phyloP scores from a whole-genome alignment of 768 basidiomycete genomes.

The Naganishia kalamii region DNA sequence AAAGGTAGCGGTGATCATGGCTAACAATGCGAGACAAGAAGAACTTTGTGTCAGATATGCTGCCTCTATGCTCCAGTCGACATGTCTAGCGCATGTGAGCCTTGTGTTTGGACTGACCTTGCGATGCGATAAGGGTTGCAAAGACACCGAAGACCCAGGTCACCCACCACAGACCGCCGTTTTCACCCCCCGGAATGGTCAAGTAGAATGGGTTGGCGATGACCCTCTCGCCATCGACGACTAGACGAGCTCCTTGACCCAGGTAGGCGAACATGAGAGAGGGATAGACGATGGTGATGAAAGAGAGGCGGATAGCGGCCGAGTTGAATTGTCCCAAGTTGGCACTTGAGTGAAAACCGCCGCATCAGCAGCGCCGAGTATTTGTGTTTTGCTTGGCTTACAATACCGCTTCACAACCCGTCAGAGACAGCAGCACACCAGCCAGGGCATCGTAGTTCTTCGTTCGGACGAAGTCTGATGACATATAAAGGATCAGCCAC shows the following conservation, averaged over 20 bases:
- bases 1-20: slow-evolving; percentile 64
- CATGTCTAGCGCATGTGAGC: background rate
- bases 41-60: background rate
- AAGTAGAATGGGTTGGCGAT: slow-evolving; percentile 59
- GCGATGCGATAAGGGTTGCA: slow-evolving; percentile 49
- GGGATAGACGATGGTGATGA: slow-evolving; percentile 56
- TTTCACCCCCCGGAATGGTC: slow-evolving; percentile 57
- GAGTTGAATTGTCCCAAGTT: slow-evolving; percentile 66
- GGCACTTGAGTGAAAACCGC: slow-evolving; percentile 47
- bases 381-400: background rate
- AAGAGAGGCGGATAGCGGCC: slow-evolving; percentile 56
- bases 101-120: slow-evolving; percentile 1
- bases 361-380: background rate
- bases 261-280: slow-evolving; percentile 61
- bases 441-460: slow-evolving; percentile 58
- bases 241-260: slow-evolving; percentile 63
- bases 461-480: slow-evolving; percentile 60
- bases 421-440: slow-evolving; percentile 62
- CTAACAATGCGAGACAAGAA: slow-evolving; percentile 56
- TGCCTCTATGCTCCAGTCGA: too few species aligned
- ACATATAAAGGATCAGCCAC: background rate
- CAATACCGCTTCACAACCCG: slow-evolving; percentile 56
- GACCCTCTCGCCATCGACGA: slow-evolving; percentile 53
- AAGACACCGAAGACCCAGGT: slow-evolving; percentile 60
- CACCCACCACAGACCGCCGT: slow-evolving; percentile 62